Evolutionary conservation across 2,329 filamentous ascomycete genomes (phyloP), one percentile per base, ranked within the genome.

Genomic region (Trichoderma sp.): DNA sequence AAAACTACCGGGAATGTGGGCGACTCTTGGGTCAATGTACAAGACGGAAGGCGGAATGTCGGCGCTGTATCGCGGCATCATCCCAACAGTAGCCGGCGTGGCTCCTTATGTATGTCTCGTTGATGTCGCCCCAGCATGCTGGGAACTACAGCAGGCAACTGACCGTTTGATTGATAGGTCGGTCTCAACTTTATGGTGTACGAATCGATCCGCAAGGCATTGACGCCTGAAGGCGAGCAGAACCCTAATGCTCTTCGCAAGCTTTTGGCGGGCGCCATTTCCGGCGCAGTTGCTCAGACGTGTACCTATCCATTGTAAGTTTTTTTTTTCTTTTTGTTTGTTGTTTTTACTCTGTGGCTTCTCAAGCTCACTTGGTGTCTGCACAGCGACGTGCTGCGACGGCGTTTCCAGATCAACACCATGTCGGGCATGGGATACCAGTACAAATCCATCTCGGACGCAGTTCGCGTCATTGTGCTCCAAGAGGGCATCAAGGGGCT

Each of bases 111-210:
- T 45, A 5, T 22, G 10, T 17, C 34, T 34, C 2, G 2, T 2
- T 13, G 19, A 2, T n/a, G 7, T 19, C 69, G 45, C 9, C 39
- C 42, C 35, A 4, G n/a, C 6, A 27, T 48, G 4, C 45, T 3
- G 27, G 9, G 5, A 15, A 2, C 9, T 19, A 19, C 6, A 35
- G 8, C 3, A 4, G 25, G 37, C 10, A 37, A 37, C 37, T 48
- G 52, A 57, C 63, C 5, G 29, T n/a, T 42, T 17, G 61, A 5
- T 42, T n/a, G 63, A 10, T 72, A 93, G 90, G 91, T 99, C 70
- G 95, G 95, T 45, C 84, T 99, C 65, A 99, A 99, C 79, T 99
- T 99, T 79, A 98, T 98, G 93, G 93, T 92, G 6, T 99, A 99
- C 80, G 95, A 99, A 79, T 90, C 90, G 58, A 90, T 94, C 68